A percentile compares a stretch with the other conserved stretches of the same genome.
Evolutionary conservation across 371 early-diverging fungal species (phyloP).

Genomic region (Mucor piriformis): DNA sequence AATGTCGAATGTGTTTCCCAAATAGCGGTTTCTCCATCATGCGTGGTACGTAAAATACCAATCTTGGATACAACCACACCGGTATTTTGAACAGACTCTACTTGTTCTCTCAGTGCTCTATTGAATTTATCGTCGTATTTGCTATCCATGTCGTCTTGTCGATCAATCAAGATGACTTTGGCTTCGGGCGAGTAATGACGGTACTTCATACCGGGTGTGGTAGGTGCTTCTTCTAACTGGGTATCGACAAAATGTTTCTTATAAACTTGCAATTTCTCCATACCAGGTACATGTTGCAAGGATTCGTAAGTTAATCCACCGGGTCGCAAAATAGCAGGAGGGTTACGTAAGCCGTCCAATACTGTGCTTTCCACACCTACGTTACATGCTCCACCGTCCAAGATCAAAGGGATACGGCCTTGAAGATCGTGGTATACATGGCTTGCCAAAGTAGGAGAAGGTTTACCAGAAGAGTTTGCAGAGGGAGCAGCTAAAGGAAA

Average conservation of each 20-base stretch:
- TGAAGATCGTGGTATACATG: conserved; percentile 93
- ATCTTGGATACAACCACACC: conserved; percentile 30
- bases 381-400: conserved; percentile 94
- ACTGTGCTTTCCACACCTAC: conserved; percentile 98
- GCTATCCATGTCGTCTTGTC: conserved; percentile 4
- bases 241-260: conserved; percentile 75
- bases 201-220: conserved; percentile 99
- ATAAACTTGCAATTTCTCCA: conserved; percentile 75
- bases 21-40: conserved; percentile 18
- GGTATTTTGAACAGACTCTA: conserved; percentile 9
- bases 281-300: conserved; percentile 56
- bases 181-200: conserved; percentile 97
- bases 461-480: conserved; percentile 98
- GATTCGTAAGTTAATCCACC: conserved; percentile 95
- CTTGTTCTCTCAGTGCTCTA: conserved; percentile 26
- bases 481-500: conserved; percentile 98
- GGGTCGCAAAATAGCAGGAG: conserved; percentile 94
- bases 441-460: conserved; percentile 91
- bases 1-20: conserved; percentile 25
- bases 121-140: conserved; percentile 24
- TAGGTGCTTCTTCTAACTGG: conserved; percentile 77
- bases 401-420: conserved; percentile 81
- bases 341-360: conserved; percentile 72
- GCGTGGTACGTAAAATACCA: conserved; percentile 33
- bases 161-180: conserved; percentile 78